Percentiles rank a stretch among this genome's conserved stretches.
phyloP scores from a whole-genome alignment of 2,329 filamentous ascomycete species.

The Phoma sp. region DNA sequence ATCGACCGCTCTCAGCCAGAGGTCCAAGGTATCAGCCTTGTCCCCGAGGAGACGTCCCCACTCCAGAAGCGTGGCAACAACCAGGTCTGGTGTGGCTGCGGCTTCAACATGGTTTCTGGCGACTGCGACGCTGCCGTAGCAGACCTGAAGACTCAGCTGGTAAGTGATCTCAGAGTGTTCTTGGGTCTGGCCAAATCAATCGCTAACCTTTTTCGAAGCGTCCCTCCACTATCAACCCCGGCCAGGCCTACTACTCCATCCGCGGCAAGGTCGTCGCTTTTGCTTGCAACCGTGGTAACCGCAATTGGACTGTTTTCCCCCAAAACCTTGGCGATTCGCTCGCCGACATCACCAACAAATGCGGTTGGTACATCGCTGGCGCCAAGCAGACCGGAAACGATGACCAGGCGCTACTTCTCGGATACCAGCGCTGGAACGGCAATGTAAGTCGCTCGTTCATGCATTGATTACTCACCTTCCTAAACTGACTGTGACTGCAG shows the following conservation, averaged over 20 bases:
- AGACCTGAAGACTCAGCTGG: constrained; percentile 9
- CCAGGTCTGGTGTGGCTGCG: constrained; percentile 11
- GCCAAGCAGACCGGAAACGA: background rate
- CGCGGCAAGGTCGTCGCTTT: constrained; percentile 9
- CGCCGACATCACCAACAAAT: background rate
- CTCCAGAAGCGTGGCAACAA: constrained; percentile 1
- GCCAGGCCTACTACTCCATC: constrained; percentile 3
- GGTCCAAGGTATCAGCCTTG: background rate
- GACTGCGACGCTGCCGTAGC: constrained; percentile 12
- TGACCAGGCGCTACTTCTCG: background rate
- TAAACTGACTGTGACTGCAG: background rate
- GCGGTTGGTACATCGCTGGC: background rate
- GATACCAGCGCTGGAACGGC: constrained; percentile 4
- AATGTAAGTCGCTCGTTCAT: background rate
- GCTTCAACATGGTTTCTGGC: constrained; percentile 1
- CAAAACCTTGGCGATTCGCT: background rate
- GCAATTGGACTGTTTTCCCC: background rate
- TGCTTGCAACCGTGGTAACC: background rate
- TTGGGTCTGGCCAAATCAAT: too few relatives aligned
- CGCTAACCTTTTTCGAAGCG: too few relatives aligned
- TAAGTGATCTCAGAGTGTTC: background rate
- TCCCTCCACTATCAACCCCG: too few relatives aligned
- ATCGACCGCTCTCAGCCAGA: background rate
- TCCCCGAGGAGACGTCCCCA: too few relatives aligned
- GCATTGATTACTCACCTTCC: too few relatives aligned